phyloP scores from a whole-genome alignment of 495 filamentous ascomycete species.

The Articulospora tetracladia region DNA sequence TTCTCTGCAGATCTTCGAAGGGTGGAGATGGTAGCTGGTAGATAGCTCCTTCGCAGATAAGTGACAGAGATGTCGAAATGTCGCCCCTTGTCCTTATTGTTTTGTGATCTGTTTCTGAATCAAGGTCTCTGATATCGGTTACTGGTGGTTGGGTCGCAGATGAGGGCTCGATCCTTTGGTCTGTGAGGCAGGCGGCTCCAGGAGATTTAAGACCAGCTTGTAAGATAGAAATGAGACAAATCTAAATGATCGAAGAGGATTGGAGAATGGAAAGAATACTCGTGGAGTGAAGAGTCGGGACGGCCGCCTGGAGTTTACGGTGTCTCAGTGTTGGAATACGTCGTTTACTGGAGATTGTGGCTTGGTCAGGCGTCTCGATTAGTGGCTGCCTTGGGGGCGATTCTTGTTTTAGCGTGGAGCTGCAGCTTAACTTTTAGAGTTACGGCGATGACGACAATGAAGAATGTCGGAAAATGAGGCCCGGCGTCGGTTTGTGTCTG shows the following conservation, averaged over 20 bases:
- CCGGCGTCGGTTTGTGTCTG: too few species aligned
- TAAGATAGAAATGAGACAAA: background rate
- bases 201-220: background rate
- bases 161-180: background rate
- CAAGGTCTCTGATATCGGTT: background rate
- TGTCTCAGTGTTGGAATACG: too few species aligned
- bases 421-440: background rate
- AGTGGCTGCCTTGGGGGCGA: too few species aligned
- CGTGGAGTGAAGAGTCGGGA: background rate
- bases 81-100: background rate
- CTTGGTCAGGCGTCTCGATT: too few species aligned
- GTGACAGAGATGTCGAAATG: background rate
- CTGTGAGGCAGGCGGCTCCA: background rate
- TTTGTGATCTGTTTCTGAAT: constrained; percentile 2
- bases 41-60: background rate
- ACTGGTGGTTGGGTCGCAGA: background rate
- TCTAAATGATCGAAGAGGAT: background rate
- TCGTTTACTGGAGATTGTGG: too few species aligned
- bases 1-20: background rate
- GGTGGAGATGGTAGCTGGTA: background rate
- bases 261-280: too few species aligned
- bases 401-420: background rate
- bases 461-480: background rate
- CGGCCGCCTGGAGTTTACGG: background rate
- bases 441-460: background rate